phyloP scores from a whole-genome alignment of 345 rosid species.

The Eucalyptus pauciflora region DNA sequence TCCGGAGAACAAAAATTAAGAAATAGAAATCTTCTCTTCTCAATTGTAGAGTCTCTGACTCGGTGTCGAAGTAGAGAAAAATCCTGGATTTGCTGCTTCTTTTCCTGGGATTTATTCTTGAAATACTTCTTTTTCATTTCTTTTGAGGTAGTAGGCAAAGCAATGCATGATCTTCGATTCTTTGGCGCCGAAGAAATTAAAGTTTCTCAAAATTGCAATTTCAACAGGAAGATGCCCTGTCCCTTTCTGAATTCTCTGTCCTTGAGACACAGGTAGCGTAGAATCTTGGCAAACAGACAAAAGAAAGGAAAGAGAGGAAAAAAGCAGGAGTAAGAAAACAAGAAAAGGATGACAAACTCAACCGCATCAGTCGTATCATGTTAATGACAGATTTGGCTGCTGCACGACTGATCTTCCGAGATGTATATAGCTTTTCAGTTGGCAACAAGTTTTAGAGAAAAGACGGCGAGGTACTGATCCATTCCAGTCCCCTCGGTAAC shows the following conservation, averaged over 20 bases:
- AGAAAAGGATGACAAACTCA: background rate
- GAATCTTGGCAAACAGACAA: background rate
- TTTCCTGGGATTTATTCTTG: background rate
- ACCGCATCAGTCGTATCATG: background rate
- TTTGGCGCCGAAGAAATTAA: background rate
- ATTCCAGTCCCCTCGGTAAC: background rate
- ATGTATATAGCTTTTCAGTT: background rate
- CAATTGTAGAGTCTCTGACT: background rate
- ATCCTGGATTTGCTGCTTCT: background rate
- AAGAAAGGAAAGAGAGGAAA: background rate
- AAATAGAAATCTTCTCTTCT: background rate
- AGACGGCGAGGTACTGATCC: background rate
- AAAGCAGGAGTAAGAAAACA: background rate
- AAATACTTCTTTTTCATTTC: background rate
- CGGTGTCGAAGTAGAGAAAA: background rate
- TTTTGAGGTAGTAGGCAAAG: background rate
- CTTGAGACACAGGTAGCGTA: background rate
- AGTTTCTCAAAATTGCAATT: background rate
- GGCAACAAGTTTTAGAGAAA: background rate
- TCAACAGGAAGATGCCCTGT: background rate
- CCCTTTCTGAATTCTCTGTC: background rate
- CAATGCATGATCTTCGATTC: rapidly evolving
- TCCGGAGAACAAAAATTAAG: background rate
- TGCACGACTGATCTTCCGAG: background rate
- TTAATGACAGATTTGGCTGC: background rate